Percentiles rank a stretch among this genome's conserved stretches.
phyloP scores from a whole-genome alignment of 371 early-diverging fungal genomes.

The Circinella minor region DNA sequence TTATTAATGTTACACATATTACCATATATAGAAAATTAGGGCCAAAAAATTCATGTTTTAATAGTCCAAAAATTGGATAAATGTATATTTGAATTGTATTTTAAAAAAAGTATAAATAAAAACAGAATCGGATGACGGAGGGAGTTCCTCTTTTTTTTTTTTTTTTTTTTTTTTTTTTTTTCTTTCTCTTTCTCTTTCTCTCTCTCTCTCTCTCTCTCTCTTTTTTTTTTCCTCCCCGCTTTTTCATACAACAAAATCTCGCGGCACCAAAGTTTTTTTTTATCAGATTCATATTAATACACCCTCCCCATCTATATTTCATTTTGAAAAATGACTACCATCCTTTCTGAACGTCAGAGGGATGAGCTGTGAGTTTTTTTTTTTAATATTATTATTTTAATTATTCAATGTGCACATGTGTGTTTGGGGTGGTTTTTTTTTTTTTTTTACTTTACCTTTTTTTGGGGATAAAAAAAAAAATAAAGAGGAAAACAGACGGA shows the following conservation, averaged over 20 bases:
- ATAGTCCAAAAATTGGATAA: no score
- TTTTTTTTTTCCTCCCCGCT: constrained; percentile 1
- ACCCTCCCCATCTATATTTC: constrained; percentile 2
- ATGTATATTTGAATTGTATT: no score
- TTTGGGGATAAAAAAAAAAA: constrained; percentile 1
- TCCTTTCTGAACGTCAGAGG: constrained; percentile 75
- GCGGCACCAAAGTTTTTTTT: neutral
- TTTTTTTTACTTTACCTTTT: neutral
- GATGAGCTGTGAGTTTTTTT: constrained; percentile 69
- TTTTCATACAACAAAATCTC: neutral
- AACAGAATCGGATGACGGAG: no score
- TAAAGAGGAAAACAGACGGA: no score
- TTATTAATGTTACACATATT: no score
- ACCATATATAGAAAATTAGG: no score
- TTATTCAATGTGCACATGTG: neutral
- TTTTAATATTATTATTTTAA: neutral
- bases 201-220: neutral
- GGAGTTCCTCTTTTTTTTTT: neutral
- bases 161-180: neutral
- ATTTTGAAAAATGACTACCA: constrained; percentile 45
- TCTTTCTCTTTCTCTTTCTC: neutral
- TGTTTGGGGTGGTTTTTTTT: neutral
- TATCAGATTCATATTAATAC: no score
- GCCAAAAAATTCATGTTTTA: no score
- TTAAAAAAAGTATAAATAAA: no score